Conservation (phyloP, 768 basidiomycete species). For the Lanmaoa pseudosensibilis region DNA sequence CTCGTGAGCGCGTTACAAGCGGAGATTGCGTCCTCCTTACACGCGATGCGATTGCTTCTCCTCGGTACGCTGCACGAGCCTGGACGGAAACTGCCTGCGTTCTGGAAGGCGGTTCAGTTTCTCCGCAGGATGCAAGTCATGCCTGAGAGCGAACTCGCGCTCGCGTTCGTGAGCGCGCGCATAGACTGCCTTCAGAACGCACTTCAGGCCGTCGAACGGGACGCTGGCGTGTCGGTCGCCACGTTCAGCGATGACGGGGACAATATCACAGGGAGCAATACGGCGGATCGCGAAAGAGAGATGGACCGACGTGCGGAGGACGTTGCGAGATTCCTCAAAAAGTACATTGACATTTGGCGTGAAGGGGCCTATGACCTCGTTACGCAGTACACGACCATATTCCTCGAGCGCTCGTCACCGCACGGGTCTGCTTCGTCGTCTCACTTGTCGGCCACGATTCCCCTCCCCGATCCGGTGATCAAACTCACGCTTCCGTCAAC, state of each 20-base stretch:
- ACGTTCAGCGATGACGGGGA: conserved; percentile 10
- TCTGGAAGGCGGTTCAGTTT: conserved; percentile 90
- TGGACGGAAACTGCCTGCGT: conserved; percentile 77
- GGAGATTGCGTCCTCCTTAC: conserved; percentile 65
- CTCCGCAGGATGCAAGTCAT: conserved; percentile 77
- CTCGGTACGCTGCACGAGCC: conserved; percentile 79
- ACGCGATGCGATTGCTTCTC: conserved; percentile 72
- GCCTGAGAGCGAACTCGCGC: conserved; percentile 75
- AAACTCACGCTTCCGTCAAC: conserved; percentile 32
- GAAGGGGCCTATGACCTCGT: conserved; percentile 92
- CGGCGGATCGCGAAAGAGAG: conserved; percentile 38
- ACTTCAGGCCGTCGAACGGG: conserved; percentile 52
- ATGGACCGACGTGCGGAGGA: conserved; percentile 69
- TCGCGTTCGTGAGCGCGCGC: conserved; percentile 79
- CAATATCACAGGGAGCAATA: conserved; percentile 18
- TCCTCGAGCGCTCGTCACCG: conserved; percentile 64
- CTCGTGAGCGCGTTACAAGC: conserved; percentile 53
- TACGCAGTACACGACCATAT: conserved; percentile 86
- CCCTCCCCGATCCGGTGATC: conserved; percentile 30
- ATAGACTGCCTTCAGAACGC: conserved; percentile 59
- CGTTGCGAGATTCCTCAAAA: conserved; percentile 74
- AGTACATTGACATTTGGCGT: conserved; percentile 87
- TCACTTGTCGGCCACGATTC: conserved; percentile 17
- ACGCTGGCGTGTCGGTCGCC: conserved; percentile 37
- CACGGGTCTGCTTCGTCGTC: conserved; percentile 19